phyloP scores from a whole-genome alignment of 2,329 filamentous ascomycete species.

The Pseudogymnoascus sp. region DNA sequence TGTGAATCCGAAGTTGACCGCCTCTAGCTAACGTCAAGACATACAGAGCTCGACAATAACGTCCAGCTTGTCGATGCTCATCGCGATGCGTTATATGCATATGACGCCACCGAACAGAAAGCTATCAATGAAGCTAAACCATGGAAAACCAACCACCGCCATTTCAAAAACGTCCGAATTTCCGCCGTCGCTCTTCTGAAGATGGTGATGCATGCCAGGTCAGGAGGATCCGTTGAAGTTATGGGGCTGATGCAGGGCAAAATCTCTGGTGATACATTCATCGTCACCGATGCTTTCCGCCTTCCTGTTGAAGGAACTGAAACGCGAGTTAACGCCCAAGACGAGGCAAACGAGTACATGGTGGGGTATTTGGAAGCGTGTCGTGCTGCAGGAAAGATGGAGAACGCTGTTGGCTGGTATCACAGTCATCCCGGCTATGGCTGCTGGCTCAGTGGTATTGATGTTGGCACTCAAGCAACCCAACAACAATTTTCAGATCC shows the following conservation, averaged over 20 bases:
- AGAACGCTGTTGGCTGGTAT: constrained; percentile 97
- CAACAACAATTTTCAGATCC: constrained; percentile 85
- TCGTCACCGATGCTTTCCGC: constrained; percentile 90
- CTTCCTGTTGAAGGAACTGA: constrained; percentile 97
- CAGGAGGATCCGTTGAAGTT: constrained; percentile 82
- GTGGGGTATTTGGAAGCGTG: constrained; percentile 72
- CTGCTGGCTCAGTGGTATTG: constrained; percentile 95
- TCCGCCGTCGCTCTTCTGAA: constrained; percentile 90
- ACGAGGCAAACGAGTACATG: constrained; percentile 96
- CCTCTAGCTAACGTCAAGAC: constrained; percentile 22
- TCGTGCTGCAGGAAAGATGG: constrained; percentile 67
- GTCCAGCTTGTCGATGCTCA: constrained; percentile 74
- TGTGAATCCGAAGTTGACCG: constrained; percentile 15
- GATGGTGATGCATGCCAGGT: constrained; percentile 99
- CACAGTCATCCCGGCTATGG: constrained; percentile 96
- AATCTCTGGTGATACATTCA: constrained; percentile 72
- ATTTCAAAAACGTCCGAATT: constrained; percentile 92
- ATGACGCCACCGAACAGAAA: constrained; percentile 62
- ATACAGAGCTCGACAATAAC: constrained; percentile 77
- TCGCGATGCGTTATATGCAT: constrained; percentile 86
- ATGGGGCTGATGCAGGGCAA: constrained; percentile 99
- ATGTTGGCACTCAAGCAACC: constrained; percentile 77
- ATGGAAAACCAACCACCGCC: constrained; percentile 69
- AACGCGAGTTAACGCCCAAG: constrained; percentile 91
- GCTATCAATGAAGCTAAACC: constrained; percentile 55